Percentiles rank a stretch among this genome's conserved stretches.
phyloP scores from a whole-genome alignment of 495 filamentous ascomycete genomes.

The Umbilicaria muhlenbergii region DNA sequence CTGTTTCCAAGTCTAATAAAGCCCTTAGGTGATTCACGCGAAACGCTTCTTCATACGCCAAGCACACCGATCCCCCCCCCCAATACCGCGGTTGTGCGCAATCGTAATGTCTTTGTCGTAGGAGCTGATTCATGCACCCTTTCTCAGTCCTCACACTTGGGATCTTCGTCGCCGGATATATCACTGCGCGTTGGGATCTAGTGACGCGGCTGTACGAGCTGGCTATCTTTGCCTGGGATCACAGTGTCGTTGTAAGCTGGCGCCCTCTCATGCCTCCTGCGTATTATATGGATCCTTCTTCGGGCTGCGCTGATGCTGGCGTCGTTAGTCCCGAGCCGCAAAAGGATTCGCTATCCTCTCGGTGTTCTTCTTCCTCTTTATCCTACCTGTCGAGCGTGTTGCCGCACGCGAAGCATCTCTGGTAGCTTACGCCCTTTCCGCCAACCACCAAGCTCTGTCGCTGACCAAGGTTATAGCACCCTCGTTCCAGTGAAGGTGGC shows the following conservation, averaged over 20 bases:
- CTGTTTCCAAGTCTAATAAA: too few species aligned
- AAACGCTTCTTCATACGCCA: too few species aligned
- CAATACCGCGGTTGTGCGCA: too few species aligned
- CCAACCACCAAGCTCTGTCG: background rate
- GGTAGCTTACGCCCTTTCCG: constrained; percentile 26
- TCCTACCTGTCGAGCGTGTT: constrained; percentile 56
- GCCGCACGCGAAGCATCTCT: constrained; percentile 50
- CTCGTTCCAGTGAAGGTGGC: constrained; percentile 61
- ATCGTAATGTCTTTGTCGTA: background rate
- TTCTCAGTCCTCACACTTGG: constrained; percentile 85
- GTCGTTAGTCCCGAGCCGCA: constrained; percentile 42
- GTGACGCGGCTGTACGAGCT: constrained; percentile 92
- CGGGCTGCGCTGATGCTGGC: background rate
- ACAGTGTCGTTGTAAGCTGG: constrained; percentile 86
- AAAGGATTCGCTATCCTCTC: constrained; percentile 65
- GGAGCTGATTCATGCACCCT: constrained; percentile 71
- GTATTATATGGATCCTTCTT: background rate
- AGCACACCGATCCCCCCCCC: too few species aligned
- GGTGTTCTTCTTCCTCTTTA: constrained; percentile 58
- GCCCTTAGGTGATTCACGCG: too few species aligned
- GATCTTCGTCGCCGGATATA: constrained; percentile 99
- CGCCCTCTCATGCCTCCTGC: background rate
- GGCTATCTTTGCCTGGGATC: constrained; percentile 92
- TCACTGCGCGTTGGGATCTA: constrained; percentile 95
- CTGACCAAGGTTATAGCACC: constrained; percentile 43